These are phyloP conservation scores for Gardenia jasminoides DNA, from an alignment of 257 asterid species.

Conservation along the genomic window DNA sequence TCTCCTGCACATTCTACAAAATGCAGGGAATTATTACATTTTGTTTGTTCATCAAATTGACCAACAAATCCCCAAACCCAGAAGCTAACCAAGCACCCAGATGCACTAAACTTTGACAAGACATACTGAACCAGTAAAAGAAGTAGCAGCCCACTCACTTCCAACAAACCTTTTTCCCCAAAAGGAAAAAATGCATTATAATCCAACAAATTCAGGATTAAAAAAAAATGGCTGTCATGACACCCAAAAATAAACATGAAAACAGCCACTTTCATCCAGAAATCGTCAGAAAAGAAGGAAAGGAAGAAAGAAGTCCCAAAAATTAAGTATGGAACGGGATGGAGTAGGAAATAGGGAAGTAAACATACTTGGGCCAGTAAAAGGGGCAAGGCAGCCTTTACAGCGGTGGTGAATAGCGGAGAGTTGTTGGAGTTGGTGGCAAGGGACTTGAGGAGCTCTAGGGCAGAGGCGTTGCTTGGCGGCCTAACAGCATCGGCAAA, in stretches of 20 bases:
- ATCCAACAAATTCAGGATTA: not conserved
- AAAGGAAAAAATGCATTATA: not conserved
- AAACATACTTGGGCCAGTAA: constrained; percentile 1
- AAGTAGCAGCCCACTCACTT: not conserved
- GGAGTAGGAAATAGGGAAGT: not conserved
- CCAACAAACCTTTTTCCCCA: no score
- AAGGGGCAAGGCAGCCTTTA: constrained; percentile 2
- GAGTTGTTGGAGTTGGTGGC: not conserved
- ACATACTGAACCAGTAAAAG: not conserved
- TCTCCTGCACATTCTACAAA: constrained; percentile 8
- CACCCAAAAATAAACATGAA: not conserved
- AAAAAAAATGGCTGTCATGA: not conserved
- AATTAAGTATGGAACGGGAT: not conserved
- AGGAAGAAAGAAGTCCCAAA: not conserved
- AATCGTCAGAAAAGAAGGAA: not conserved
- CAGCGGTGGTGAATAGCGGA: not conserved
- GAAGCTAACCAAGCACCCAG: not conserved
- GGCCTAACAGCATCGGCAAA: not conserved
- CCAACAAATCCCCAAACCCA: not conserved
- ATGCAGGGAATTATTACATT: not conserved
- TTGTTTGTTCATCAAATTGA: not conserved
- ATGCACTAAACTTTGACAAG: not conserved
- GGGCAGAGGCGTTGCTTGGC: not conserved
- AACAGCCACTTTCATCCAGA: not conserved
- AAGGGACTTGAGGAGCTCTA: not conserved